These are phyloP conservation scores for Fusarium sp. DNA, from an alignment of 2,329 filamentous ascomycete species.

Conservation along the genomic window DNA sequence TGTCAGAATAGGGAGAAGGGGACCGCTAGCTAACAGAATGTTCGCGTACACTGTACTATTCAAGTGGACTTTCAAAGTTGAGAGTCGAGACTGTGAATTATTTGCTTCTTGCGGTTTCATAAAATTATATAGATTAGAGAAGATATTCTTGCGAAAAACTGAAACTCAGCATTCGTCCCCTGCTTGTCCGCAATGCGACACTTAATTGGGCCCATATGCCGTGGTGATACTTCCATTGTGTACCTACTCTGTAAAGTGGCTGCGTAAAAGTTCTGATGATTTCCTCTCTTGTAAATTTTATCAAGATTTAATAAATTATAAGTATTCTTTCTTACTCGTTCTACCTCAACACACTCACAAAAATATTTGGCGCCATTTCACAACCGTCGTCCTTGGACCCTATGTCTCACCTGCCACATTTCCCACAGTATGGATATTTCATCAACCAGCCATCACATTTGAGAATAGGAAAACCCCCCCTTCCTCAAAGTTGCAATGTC, in stretches of 20 bases:
- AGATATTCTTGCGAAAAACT: slow-evolving; percentile 1
- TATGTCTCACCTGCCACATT: slow-evolving; percentile 20
- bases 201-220: slow-evolving; percentile 11
- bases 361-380: background rate
- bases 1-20: slow-evolving; percentile 9
- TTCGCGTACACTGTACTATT: slow-evolving; percentile 4
- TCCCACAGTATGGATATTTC: background rate
- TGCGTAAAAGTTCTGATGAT: too few species aligned
- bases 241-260: background rate
- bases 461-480: slow-evolving; percentile 6
- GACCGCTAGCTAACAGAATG: slow-evolving; percentile 12
- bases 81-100: slow-evolving; percentile 15
- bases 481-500: slow-evolving; percentile 16
- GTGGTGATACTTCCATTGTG: background rate
- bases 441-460: slow-evolving; percentile 6
- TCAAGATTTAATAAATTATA: too few species aligned
- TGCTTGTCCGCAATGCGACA: slow-evolving; percentile 26
- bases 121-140: background rate
- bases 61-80: background rate
- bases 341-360: too few species aligned
- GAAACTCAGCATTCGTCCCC: slow-evolving; percentile 22
- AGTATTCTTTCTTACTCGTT: too few species aligned
- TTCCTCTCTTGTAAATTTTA: too few species aligned
- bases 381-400: background rate
- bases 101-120: slow-evolving; percentile 21